These are phyloP conservation scores for Penicillium angulare DNA, from an alignment of 495 filamentous ascomycete genomes.

Conservation along the genomic window DNA sequence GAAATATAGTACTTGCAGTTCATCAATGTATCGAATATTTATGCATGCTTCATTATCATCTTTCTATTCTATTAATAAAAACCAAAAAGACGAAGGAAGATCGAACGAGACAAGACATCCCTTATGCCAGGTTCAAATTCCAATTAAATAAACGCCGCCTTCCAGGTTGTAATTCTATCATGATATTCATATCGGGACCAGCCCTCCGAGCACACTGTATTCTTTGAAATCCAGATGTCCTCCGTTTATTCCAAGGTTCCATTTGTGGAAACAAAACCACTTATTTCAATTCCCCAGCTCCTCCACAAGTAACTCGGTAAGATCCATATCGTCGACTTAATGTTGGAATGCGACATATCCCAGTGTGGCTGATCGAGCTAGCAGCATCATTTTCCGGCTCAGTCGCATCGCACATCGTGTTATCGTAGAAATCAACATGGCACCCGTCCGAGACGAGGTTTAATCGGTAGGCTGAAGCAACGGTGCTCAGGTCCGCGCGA, in stretches of 20 bases:
- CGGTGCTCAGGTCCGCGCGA: slow-evolving; percentile 21
- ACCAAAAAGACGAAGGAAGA: too few species aligned
- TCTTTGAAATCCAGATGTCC: not conserved
- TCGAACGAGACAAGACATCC: too few species aligned
- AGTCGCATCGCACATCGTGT: slow-evolving; percentile 28
- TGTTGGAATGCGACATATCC: slow-evolving; percentile 13
- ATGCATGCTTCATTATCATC: too few species aligned
- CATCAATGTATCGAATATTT: too few species aligned
- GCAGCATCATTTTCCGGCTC: slow-evolving; percentile 16
- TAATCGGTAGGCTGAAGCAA: slow-evolving; percentile 23
- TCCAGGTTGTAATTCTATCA: not conserved
- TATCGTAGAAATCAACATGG: slow-evolving; percentile 27
- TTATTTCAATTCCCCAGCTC: not conserved
- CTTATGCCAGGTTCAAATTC: too few species aligned
- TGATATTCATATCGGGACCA: not conserved
- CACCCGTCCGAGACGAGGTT: slow-evolving; percentile 19
- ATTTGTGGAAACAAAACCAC: too few species aligned
- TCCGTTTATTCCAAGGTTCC: too few species aligned
- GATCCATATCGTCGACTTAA: slow-evolving; percentile 18
- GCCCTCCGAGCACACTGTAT: not conserved
- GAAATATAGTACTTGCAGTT: too few species aligned
- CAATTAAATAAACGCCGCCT: not conserved
- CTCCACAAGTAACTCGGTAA: slow-evolving; percentile 26
- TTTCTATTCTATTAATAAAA: too few species aligned
- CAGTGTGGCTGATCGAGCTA: slow-evolving; percentile 6